Evolutionary conservation across 352 stramenopile genomes (phyloP), one percentile per base, ranked within the genome.

Genomic region (Lagenidium giganteum): DNA sequence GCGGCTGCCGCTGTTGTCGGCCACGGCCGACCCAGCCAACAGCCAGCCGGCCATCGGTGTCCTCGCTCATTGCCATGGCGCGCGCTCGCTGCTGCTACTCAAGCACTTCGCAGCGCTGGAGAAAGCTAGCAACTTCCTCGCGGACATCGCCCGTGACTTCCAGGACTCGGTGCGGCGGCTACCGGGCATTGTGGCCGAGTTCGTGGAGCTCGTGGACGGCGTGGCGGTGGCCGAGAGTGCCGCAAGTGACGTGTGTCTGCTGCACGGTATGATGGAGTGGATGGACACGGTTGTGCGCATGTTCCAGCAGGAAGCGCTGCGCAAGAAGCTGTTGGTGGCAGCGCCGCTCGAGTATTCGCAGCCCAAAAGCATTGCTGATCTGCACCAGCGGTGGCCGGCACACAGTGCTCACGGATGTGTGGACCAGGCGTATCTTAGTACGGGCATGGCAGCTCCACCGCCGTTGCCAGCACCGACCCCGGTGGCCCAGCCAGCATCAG

Each of bases 21-120:
- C 9, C 2, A 25, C 4, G 36, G 14, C 50, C 8, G 35, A n/a
- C 21, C 46, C 39, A 16, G 27, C 30, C 26, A 36, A 57, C 21
- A 32, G 8, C 13, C n/a, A n/a, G n/a, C n/a, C n/a, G n/a, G 42
- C 58, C 3, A 51, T 83, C 34, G 78, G 78, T 5, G 68, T 87
- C 18, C 42, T 91, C 17, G 45, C 34, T 18, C 64, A 57, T 49
- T 68, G 54, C 9, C n/a, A 22, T 32, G 53, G 74, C 31, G 57
- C 66, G 12, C 70, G 66, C 12, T 20, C 44, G 16, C 41, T 76
- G 12, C 43, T 91, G 33, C 55, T 84, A 37, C 59, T 71, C 20
- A 78, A 76, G 43, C 78, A 91, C 42, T 83, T 87, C 52, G 44
- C 64, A n/a, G 53, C 72, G 20, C 51, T 91, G 26, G 75, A 91